Percentiles rank a stretch among this genome's conserved stretches.
Conservation (phyloP, 2,329 filamentous ascomycete genomes). For the Nemania sp. region DNA sequence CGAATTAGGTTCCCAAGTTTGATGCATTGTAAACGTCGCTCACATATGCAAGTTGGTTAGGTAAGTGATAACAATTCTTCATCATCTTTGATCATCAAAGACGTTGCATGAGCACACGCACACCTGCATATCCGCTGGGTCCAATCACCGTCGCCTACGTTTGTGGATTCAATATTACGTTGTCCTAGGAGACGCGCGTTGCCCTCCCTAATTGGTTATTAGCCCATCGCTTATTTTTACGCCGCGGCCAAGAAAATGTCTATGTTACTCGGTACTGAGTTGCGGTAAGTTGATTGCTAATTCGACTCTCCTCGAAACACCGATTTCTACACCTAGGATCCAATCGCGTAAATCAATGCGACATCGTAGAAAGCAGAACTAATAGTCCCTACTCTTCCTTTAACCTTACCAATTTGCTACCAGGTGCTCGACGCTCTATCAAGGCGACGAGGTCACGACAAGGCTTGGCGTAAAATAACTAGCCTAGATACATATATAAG, state of each 20-base stretch:
- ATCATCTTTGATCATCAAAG: neutral
- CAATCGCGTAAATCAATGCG: no score
- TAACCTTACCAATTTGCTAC: no score
- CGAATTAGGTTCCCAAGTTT: neutral
- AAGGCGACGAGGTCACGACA: no score
- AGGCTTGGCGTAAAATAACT: no score
- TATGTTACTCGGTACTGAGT: neutral
- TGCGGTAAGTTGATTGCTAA: neutral
- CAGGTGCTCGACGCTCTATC: no score
- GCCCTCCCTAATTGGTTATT: neutral
- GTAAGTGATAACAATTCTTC: neutral
- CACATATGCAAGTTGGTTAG: neutral
- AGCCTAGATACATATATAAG: no score
- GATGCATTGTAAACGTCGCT: neutral
- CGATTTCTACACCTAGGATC: no score
- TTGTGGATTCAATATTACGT: neutral
- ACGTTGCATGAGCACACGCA: neutral
- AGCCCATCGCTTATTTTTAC: conserved; percentile 8
- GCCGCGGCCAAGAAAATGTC: conserved; percentile 5
- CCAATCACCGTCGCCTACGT: neutral
- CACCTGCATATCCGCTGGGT: neutral
- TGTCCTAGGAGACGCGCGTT: neutral
- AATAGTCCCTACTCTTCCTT: no score
- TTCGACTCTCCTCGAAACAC: no score
- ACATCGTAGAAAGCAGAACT: no score